Percentiles rank a stretch among this genome's conserved stretches.
Evolutionary conservation across 2,329 filamentous ascomycete species (phyloP).

Genomic region (Didymella lethalis): DNA sequence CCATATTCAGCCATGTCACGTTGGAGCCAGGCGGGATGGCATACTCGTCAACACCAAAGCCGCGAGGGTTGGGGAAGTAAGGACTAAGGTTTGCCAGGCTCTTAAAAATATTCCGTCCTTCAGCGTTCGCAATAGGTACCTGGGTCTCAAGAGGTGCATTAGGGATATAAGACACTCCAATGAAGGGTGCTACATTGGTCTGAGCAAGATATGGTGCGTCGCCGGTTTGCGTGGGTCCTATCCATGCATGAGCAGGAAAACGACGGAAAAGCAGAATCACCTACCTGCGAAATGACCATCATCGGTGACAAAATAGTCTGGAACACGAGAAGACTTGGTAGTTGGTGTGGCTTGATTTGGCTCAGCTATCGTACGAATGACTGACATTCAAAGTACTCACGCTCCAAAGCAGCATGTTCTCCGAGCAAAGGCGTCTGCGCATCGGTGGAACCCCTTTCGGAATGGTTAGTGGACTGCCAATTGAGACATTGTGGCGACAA

Average conservation of each 20-base stretch:
- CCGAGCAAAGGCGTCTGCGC: slow-evolving; percentile 29
- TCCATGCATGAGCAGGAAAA: slow-evolving; percentile 11
- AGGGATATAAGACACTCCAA: slow-evolving; percentile 68
- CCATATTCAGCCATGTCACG: slow-evolving; percentile 75
- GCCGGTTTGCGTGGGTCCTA: slow-evolving; percentile 74
- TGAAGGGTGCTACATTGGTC: slow-evolving; percentile 71
- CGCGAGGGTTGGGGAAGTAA: slow-evolving; percentile 71
- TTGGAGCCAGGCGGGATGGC: slow-evolving; percentile 70
- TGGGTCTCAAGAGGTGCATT: slow-evolving; percentile 76
- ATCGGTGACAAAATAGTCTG: slow-evolving; percentile 47
- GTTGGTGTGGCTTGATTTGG: slow-evolving; percentile 33
- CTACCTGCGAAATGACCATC: slow-evolving; percentile 42
- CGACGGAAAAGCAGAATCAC: not conserved
- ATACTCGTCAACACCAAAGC: slow-evolving; percentile 78
- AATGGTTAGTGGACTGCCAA: slow-evolving; percentile 2
- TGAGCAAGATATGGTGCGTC: slow-evolving; percentile 74
- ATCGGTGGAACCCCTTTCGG: slow-evolving; percentile 16
- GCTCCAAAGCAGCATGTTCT: slow-evolving; percentile 27
- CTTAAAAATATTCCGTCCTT: slow-evolving; percentile 72
- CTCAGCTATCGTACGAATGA: slow-evolving; percentile 6
- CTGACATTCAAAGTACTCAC: slow-evolving; percentile 29
- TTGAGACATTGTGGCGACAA: not conserved
- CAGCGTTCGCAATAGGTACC: slow-evolving; percentile 66
- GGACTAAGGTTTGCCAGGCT: slow-evolving; percentile 74
- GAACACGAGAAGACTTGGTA: slow-evolving; percentile 31